Conservation (phyloP, 257 asterid genomes). For the Rauvolfia tetraphylla region DNA sequence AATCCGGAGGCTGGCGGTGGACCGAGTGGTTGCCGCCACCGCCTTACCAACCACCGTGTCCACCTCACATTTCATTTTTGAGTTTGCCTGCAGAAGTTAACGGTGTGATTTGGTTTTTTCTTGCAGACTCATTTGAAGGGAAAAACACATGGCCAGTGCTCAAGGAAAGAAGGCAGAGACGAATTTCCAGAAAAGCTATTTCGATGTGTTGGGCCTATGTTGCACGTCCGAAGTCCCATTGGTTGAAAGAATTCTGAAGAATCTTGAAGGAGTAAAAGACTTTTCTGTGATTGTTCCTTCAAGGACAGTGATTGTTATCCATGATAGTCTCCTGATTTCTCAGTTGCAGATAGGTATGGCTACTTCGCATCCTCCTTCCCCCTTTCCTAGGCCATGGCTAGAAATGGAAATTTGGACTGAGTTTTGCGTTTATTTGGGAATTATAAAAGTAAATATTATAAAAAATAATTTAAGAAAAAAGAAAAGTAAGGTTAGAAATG, state of each 20-base stretch:
- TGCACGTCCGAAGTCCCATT: constrained; percentile 60
- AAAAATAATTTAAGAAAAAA: too few species aligned
- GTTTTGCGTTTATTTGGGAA: too few species aligned
- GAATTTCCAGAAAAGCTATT: constrained; percentile 65
- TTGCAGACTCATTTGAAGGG: neutral
- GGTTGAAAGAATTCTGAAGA: constrained; percentile 47
- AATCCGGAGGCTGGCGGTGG: too few species aligned
- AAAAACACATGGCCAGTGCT: neutral
- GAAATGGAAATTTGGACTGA: too few species aligned
- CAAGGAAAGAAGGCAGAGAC: constrained; percentile 2
- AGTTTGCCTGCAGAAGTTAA: too few species aligned
- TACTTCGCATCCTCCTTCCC: neutral
- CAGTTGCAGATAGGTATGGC: constrained; percentile 58
- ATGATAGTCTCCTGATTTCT: constrained; percentile 53
- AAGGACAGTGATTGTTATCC: constrained; percentile 56
- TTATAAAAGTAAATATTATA: too few species aligned
- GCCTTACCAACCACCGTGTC: too few species aligned
- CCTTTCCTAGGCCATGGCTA: accelerated
- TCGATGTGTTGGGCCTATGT: constrained; percentile 81
- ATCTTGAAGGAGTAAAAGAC: constrained; percentile 64
- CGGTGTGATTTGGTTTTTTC: neutral
- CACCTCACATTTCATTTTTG: too few species aligned
- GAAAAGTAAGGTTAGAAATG: too few species aligned
- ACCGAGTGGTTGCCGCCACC: too few species aligned
- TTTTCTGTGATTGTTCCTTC: constrained; percentile 64